Percentiles rank a stretch among this genome's conserved stretches.
Conservation (phyloP, 1,139 yeast species). For the Sugiyamaella grinbergsii region DNA sequence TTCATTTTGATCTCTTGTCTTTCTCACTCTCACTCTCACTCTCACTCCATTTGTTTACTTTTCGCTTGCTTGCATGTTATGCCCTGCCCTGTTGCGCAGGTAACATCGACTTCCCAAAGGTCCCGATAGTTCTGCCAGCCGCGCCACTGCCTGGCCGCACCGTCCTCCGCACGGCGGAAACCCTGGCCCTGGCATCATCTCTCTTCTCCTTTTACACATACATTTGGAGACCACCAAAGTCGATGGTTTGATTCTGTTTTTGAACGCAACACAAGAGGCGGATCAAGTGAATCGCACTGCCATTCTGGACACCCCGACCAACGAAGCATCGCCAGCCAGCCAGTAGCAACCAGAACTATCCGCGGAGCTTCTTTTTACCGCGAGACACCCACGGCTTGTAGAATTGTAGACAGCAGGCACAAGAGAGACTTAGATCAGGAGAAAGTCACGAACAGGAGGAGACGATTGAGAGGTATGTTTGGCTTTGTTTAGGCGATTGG, state of each 20-base stretch:
- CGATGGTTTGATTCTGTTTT: slow-evolving; percentile 1
- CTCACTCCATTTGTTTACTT: slow-evolving; percentile 7
- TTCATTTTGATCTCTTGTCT: background rate
- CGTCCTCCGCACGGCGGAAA: background rate
- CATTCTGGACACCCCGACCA: no score
- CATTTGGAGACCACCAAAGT: background rate
- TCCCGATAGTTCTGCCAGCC: no score
- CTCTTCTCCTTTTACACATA: background rate
- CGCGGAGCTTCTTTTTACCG: no score
- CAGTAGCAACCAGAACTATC: no score
- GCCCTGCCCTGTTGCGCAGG: background rate
- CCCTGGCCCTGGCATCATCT: slow-evolving; percentile 1
- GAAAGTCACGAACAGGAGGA: background rate
- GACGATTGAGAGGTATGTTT: slow-evolving; percentile 7
- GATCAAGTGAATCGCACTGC: slow-evolving; percentile 5
- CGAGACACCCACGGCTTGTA: no score
- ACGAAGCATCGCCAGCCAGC: no score
- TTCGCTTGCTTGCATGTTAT: background rate
- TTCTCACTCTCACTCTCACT: background rate
- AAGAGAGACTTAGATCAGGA: background rate
- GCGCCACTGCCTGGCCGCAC: background rate
- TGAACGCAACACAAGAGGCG: slow-evolving; percentile 4
- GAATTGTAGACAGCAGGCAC: no score
- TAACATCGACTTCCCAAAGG: no score
- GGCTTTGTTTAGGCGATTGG: background rate